Evolutionary conservation across 2,329 filamentous ascomycete genomes (phyloP).

Genomic region (Fusarium sp.): DNA sequence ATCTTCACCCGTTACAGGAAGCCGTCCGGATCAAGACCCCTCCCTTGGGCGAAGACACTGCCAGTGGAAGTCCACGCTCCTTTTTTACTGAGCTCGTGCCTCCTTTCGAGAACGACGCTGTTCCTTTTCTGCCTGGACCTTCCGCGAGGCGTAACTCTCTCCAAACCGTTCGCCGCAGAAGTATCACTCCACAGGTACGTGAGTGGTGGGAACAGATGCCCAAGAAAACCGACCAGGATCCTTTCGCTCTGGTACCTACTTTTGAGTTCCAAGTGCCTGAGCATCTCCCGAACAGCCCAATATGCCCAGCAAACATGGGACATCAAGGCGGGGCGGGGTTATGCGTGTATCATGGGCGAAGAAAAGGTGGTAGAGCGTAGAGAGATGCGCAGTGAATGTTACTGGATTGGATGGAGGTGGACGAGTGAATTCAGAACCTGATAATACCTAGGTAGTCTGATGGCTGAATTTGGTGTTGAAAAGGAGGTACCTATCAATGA

Average conservation of each 20-base stretch:
- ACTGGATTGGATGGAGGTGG: background rate
- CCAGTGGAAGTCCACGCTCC: conserved; percentile 53
- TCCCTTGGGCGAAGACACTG: conserved; percentile 55
- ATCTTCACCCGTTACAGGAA: conserved; percentile 52
- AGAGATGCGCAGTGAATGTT: background rate
- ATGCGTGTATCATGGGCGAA: conserved; percentile 64
- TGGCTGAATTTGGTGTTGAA: background rate
- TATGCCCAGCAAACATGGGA: conserved; percentile 63
- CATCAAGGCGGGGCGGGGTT: conserved; percentile 61
- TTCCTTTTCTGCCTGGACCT: background rate
- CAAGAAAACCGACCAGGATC: conserved; percentile 35
- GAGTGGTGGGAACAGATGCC: conserved; percentile 55
- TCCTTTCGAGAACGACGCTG: conserved; percentile 32
- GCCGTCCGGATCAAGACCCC: conserved; percentile 63
- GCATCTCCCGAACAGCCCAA: conserved; percentile 63
- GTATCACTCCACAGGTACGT: conserved; percentile 40
- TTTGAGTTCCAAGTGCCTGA: conserved; percentile 65
- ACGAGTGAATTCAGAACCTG: background rate
- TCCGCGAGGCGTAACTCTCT: conserved; percentile 25
- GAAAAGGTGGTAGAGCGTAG: conserved; percentile 34
- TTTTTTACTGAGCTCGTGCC: conserved; percentile 59
- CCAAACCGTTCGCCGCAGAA: conserved; percentile 38
- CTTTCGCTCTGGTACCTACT: conserved; percentile 21
- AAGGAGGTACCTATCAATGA: background rate
- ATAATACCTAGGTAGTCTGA: background rate